Conservation (phyloP, 2,329 filamentous ascomycete species). For the Aureobasidium sp. region DNA sequence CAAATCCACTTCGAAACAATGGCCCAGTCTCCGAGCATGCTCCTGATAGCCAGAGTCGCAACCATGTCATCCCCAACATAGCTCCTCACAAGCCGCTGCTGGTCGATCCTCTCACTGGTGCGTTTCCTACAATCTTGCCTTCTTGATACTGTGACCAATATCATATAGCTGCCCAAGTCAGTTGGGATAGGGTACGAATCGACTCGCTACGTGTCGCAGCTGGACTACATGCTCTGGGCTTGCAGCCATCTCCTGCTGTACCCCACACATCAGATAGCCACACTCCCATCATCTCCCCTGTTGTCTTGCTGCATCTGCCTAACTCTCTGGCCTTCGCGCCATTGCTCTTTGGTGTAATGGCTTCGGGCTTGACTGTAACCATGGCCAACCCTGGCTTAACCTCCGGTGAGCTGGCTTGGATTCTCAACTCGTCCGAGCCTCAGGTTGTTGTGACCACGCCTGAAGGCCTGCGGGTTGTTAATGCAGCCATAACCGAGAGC, state of each 20-base stretch:
- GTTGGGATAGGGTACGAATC: conserved; percentile 1
- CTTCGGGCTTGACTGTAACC: conserved; percentile 12
- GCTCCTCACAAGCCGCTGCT: conserved; percentile 12
- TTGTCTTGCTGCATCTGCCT: conserved; percentile 10
- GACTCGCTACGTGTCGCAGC: conserved; percentile 9
- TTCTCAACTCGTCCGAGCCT: conserved; percentile 4
- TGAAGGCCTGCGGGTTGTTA: conserved; percentile 1
- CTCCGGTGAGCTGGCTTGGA: conserved; percentile 11
- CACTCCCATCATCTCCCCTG: conserved; percentile 10
- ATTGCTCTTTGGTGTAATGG: conserved; percentile 10
- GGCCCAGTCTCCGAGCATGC: conserved; percentile 11
- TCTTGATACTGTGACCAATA: background rate
- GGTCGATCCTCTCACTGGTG: conserved; percentile 11
- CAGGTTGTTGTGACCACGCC: conserved; percentile 9
- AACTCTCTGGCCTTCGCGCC: conserved; percentile 14
- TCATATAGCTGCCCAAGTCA: conserved; percentile 10
- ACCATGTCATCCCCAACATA: conserved; percentile 5
- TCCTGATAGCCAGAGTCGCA: background rate
- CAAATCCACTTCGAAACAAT: conserved; percentile 6
- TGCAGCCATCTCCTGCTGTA: background rate
- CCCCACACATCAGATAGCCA: background rate
- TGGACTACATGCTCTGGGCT: conserved; percentile 6
- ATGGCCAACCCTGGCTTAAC: conserved; percentile 13
- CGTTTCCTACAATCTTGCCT: background rate
- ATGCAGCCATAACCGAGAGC: conserved; percentile 1